phyloP scores from a whole-genome alignment of 2,329 filamentous ascomycete species.

The Fusarium sp. region DNA sequence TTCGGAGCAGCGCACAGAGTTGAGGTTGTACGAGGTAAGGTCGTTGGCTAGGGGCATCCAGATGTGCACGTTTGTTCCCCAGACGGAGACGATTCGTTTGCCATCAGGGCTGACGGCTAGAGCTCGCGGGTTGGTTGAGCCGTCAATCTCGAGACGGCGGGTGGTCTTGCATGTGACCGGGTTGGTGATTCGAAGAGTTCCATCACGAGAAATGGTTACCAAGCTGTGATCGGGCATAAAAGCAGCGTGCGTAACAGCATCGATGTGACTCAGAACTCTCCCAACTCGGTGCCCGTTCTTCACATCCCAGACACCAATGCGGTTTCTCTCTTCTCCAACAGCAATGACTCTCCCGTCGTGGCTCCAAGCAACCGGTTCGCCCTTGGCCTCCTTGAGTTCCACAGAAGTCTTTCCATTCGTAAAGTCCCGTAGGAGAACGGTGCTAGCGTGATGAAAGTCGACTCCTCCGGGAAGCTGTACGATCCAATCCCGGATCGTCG shows the following conservation, averaged over 20 bases:
- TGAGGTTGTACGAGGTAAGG: constrained; percentile 52
- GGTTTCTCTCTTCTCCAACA: constrained; percentile 44
- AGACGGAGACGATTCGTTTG: constrained; percentile 51
- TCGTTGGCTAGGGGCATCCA: constrained; percentile 51
- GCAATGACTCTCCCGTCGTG: constrained; percentile 48
- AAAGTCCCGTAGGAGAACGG: constrained; percentile 48
- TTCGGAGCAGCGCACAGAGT: constrained; percentile 49
- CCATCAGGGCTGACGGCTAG: constrained; percentile 51
- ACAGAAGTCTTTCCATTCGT: constrained; percentile 46
- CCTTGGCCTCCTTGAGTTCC: constrained; percentile 48
- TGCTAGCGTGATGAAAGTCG: constrained; percentile 48
- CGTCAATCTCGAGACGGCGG: constrained; percentile 51
- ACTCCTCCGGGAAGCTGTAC: constrained; percentile 46
- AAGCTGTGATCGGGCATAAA: constrained; percentile 49
- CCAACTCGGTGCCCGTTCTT: constrained; percentile 45
- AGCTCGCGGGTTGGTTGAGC: constrained; percentile 46
- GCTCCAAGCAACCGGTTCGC: constrained; percentile 50
- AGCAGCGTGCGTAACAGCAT: constrained; percentile 52
- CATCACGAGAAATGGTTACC: constrained; percentile 53
- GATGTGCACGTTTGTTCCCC: constrained; percentile 53
- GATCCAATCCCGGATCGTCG: constrained; percentile 49
- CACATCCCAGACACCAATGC: constrained; percentile 51
- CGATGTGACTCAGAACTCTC: constrained; percentile 51
- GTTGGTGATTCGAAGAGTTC: constrained; percentile 53
- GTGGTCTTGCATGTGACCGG: constrained; percentile 49